A percentile compares a stretch with the other conserved stretches of the same genome.
Evolutionary conservation across 192 early-diverging fungal genomes (phyloP).

Genomic region (Spizellomyces punctatus): DNA sequence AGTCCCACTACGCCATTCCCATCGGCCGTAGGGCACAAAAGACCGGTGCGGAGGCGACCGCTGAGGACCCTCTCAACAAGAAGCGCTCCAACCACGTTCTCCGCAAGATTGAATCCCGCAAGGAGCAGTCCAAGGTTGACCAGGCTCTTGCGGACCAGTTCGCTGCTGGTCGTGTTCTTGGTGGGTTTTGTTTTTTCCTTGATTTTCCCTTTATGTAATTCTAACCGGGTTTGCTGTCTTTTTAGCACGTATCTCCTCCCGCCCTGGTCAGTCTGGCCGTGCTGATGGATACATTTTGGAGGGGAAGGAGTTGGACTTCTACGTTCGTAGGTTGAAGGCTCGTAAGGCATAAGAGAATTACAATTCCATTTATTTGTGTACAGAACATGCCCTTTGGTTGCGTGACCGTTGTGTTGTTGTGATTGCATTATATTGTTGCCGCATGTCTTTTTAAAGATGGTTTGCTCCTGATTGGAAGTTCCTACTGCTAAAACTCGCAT

Average conservation of each 20-base stretch:
- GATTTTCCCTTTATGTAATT: not conserved
- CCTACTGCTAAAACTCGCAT: no score
- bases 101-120: conserved; percentile 85
- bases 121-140: conserved; percentile 84
- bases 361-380: conserved; percentile 3
- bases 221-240: not conserved
- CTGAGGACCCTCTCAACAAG: conserved; percentile 69
- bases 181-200: conserved; percentile 6
- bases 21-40: conserved; percentile 80
- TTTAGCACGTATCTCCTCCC: conserved; percentile 85
- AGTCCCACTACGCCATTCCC: conserved; percentile 90
- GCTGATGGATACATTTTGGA: conserved; percentile 98
- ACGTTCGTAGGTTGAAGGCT: conserved; percentile 84
- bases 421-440: no score
- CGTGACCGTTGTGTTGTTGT: not conserved
- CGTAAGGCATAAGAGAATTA: conserved; percentile 70
- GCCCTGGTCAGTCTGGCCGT: conserved; percentile 97
- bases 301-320: conserved; percentile 99
- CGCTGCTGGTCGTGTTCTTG: conserved; percentile 82
- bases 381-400: not conserved
- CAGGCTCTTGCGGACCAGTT: conserved; percentile 91
- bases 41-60: conserved; percentile 13
- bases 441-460: no score
- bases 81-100: conserved; percentile 88
- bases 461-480: no score